phyloP scores from a whole-genome alignment of 306 rosid genomes.

The Oxytropis ochrocephala region DNA sequence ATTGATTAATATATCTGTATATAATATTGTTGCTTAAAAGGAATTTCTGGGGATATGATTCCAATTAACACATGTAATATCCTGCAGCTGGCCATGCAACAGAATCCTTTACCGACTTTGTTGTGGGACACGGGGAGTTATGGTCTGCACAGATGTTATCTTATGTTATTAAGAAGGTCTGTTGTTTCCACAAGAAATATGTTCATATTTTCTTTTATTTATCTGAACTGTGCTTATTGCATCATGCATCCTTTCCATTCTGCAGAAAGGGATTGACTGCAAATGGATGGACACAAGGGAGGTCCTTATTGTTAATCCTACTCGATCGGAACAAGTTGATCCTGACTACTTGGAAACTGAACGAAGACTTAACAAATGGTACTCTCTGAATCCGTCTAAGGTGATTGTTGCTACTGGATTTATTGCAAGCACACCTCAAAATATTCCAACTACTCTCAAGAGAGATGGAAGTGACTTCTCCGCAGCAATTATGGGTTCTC shows the following conservation, averaged over 20 bases:
- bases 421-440: conserved; percentile 79
- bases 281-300: conserved; percentile 98
- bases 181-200: neutral
- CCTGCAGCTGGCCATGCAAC: conserved; percentile 93
- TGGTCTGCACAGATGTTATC: conserved; percentile 89
- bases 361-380: conserved; percentile 53
- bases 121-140: conserved; percentile 88
- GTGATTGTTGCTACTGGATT: conserved; percentile 80
- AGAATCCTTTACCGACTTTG: conserved; percentile 86
- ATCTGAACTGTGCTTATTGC: conserved; percentile 14
- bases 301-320: conserved; percentile 77
- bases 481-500: conserved; percentile 90
- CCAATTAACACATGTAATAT: conserved; percentile 19
- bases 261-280: conserved; percentile 66
- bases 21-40: neutral
- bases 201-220: neutral
- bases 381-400: conserved; percentile 52
- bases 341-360: conserved; percentile 67
- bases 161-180: conserved; percentile 56
- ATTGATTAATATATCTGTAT: neutral
- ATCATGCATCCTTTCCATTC: neutral
- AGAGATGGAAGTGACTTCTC: conserved; percentile 99
- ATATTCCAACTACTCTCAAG: conserved; percentile 87
- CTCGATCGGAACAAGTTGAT: conserved; percentile 74
- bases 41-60: neutral